Base-by-base conservation (phyloP, 2,329 filamentous ascomycete species). In the Neonectria punicea region DNA sequence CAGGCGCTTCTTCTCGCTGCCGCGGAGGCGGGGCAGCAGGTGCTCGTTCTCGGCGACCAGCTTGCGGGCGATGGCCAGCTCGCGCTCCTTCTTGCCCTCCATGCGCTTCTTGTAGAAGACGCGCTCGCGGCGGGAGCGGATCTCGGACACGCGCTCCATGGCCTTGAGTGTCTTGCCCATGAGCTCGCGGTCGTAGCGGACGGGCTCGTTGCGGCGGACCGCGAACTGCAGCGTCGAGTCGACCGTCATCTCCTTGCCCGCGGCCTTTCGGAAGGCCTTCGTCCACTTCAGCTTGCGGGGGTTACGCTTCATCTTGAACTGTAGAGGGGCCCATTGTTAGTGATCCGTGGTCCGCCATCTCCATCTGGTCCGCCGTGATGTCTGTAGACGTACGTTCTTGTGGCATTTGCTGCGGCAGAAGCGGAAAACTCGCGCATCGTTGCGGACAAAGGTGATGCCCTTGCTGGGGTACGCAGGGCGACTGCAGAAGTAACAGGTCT, bases 231-330 rank as follows among this genome's bases (percentile, higher is more conserved):
- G 90, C 34, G 95, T 97, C 75, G 89, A 92, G 86, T 99, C 96
- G 81, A 98, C 94, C 62, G 93, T 92, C 93, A 97, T 89, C 78
- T 90, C 87, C 84, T 94, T 97, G 83, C 93, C 93, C 63, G 92
- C 91, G 18, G 79, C 79, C 78, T 91, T 91, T 77, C 94, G 92
- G 87, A 94, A 95, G 57, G 93, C 90, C 86, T 98, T 97, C 68
- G 95, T 98, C 96, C 95, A 98, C 82, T 94, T 96, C 74, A 98
- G 89, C 82, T 98, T 97, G 79, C 95, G 90, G 39, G 95, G 94
- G 83, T 98, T 98, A 72, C 96, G 91, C 92, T 97, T 97, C 93
- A 97, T 97, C 84, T 97, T 96, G 89, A 97, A 97, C 86, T 89
- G 70, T 64, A 49, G 46, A 44, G 55, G 56, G 56, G 47, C 25